These are phyloP conservation scores for Trametes versicolor DNA, from an alignment of 1,284 basidiomycete species.

Conservation along the genomic window DNA sequence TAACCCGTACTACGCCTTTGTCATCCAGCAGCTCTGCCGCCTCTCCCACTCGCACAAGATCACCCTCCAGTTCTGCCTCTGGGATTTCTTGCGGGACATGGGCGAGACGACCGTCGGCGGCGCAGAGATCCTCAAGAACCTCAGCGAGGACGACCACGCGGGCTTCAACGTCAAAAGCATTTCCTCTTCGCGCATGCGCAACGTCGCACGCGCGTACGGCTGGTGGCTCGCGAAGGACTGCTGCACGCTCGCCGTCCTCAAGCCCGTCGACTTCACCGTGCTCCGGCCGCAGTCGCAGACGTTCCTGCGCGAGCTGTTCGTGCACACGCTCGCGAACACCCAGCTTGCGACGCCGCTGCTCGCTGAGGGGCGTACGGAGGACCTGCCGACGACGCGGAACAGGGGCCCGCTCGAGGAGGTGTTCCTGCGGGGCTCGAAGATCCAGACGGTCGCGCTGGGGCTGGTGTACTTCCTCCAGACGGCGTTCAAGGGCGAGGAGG, in stretches of 20 bases:
- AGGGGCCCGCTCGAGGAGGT: conserved; percentile 75
- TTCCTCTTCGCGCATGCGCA: conserved; percentile 66
- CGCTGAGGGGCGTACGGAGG: conserved; percentile 46
- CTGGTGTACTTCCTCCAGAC: conserved; percentile 73
- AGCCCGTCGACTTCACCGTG: conserved; percentile 88
- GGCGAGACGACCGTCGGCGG: conserved; percentile 89
- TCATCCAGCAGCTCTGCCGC: conserved; percentile 79
- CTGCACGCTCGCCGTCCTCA: conserved; percentile 80
- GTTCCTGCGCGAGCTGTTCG: conserved; percentile 79
- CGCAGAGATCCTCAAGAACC: conserved; percentile 75
- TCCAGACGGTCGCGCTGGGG: conserved; percentile 72
- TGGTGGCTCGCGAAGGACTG: conserved; percentile 87
- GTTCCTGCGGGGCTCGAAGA: conserved; percentile 71
- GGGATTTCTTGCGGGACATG: conserved; percentile 96
- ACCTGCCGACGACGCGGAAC: conserved; percentile 57
- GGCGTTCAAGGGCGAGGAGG: conserved; percentile 52
- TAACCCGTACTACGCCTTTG: conserved; percentile 96
- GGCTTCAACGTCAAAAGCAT: conserved; percentile 64
- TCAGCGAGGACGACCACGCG: conserved; percentile 57
- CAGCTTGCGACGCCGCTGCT: conserved; percentile 77
- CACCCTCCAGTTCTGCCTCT: conserved; percentile 95
- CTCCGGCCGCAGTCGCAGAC: conserved; percentile 68
- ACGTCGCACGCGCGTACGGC: conserved; percentile 80
- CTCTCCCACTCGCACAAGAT: conserved; percentile 87
- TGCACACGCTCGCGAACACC: conserved; percentile 73